phyloP scores from a whole-genome alignment of 163 green algal genomes.

The Prototheca cutis region DNA sequence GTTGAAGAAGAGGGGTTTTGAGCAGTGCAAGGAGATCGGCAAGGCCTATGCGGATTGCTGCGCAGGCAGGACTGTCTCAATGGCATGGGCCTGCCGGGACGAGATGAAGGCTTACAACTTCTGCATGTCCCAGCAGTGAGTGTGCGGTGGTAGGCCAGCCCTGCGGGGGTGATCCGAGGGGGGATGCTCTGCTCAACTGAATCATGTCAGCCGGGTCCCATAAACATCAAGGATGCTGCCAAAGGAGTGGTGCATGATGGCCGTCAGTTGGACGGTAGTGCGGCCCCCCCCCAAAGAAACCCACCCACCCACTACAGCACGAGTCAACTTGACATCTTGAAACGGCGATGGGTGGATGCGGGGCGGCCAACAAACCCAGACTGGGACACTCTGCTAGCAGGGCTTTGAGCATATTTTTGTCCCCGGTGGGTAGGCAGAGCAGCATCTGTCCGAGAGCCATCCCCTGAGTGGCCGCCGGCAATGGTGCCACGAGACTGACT shows the following conservation, averaged over 20 bases:
- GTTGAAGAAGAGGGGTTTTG: slow-evolving; percentile 38
- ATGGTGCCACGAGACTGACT: too few species aligned
- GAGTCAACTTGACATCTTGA: slow-evolving; percentile 30
- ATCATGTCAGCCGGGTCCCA: too few species aligned
- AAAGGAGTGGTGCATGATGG: too few species aligned
- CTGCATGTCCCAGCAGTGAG: slow-evolving; percentile 41
- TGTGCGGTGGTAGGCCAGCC: neutral
- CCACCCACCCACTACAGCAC: too few species aligned
- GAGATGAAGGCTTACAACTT: slow-evolving; percentile 27
- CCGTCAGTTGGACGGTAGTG: too few species aligned
- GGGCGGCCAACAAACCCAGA: slow-evolving; percentile 33
- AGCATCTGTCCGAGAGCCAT: too few species aligned
- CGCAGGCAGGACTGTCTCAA: slow-evolving; percentile 28
- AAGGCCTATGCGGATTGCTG: slow-evolving; percentile 41
- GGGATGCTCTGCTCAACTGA: too few species aligned
- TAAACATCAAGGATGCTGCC: too few species aligned
- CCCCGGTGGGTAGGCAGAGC: too few species aligned
- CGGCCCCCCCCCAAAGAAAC: too few species aligned
- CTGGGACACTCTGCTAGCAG: slow-evolving; percentile 38
- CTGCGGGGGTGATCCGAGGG: too few species aligned
- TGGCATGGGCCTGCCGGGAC: slow-evolving; percentile 38
- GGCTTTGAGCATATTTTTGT: slow-evolving; percentile 8
- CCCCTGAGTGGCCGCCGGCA: too few species aligned
- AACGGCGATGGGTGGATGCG: slow-evolving; percentile 31
- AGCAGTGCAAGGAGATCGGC: slow-evolving; percentile 25